phyloP scores from a whole-genome alignment of 768 basidiomycete species.

The Trametes coccinea region DNA sequence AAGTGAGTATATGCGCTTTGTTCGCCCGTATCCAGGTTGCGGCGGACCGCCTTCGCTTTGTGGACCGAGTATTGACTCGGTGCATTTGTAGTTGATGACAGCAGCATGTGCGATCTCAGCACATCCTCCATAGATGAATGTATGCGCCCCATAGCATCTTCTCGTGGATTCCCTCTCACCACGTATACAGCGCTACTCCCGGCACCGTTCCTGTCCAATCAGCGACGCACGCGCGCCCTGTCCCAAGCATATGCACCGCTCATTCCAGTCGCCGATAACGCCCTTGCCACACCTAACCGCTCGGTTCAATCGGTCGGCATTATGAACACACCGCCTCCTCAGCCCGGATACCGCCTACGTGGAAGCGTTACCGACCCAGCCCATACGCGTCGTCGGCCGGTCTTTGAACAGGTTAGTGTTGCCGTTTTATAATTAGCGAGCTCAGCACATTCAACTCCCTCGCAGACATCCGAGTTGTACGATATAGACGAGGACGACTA shows the following conservation, averaged over 20 bases:
- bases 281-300: slow-evolving; percentile 30
- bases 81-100: slow-evolving; percentile 16
- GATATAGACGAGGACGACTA: slow-evolving; percentile 76
- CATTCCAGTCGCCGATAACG: slow-evolving; percentile 30
- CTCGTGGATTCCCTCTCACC: slow-evolving; percentile 23
- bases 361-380: slow-evolving; percentile 76
- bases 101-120: slow-evolving; percentile 22
- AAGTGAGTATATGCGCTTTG: slow-evolving; percentile 32
- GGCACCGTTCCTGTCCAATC: slow-evolving; percentile 56
- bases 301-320: slow-evolving; percentile 41
- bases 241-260: slow-evolving; percentile 54
- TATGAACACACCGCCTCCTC: slow-evolving; percentile 69
- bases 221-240: slow-evolving; percentile 50
- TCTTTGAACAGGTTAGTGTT: slow-evolving; percentile 42
- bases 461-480: slow-evolving; percentile 52
- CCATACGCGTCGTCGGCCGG: slow-evolving; percentile 43
- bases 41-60: slow-evolving; percentile 8
- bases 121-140: slow-evolving; percentile 23
- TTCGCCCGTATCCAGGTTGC: background rate
- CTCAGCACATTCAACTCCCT: slow-evolving; percentile 26
- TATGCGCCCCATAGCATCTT: slow-evolving; percentile 1
- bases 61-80: background rate
- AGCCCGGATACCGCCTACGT: slow-evolving; percentile 63
- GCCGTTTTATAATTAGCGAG: too few species aligned
- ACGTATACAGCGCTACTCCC: slow-evolving; percentile 50